Evolutionary conservation across 2,329 filamentous ascomycete species (phyloP).

Genomic region (Apiospora saccharicola): DNA sequence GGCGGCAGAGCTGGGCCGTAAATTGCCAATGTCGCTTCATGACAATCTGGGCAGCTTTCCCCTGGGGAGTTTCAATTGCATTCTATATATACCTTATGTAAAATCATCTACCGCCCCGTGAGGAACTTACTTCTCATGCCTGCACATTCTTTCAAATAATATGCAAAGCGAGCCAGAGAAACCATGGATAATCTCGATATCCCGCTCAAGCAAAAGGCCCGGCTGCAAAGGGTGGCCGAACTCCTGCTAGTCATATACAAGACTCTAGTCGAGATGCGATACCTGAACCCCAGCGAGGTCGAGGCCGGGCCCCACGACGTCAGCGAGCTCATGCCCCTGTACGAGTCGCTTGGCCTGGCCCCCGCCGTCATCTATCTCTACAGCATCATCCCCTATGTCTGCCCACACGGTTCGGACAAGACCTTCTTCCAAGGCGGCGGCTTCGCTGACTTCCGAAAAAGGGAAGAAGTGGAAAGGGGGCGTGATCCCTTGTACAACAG

Average conservation of each 20-base stretch:
- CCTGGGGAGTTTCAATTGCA: background rate
- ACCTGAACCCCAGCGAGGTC: background rate
- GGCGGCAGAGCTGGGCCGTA: background rate
- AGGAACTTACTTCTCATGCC: background rate
- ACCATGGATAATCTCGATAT: background rate
- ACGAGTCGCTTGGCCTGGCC: background rate
- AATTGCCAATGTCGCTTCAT: background rate
- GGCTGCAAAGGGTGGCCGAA: background rate
- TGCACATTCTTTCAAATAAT: background rate
- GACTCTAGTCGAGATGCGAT: background rate
- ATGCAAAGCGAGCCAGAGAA: background rate
- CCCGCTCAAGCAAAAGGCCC: background rate
- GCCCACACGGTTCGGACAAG: background rate
- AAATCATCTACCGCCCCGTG: background rate
- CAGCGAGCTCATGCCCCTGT: background rate
- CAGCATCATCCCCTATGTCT: background rate
- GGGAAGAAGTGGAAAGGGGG: background rate
- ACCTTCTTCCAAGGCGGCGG: background rate
- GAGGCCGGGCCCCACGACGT: background rate
- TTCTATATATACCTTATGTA: background rate
- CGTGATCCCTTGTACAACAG: background rate
- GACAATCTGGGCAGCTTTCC: background rate
- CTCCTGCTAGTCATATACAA: background rate
- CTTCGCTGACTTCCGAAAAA: background rate
- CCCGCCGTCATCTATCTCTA: background rate